Evolutionary conservation across 495 filamentous ascomycete genomes (phyloP), one percentile per base, ranked within the genome.

Genomic region (Hyaloscypha variabilis): DNA sequence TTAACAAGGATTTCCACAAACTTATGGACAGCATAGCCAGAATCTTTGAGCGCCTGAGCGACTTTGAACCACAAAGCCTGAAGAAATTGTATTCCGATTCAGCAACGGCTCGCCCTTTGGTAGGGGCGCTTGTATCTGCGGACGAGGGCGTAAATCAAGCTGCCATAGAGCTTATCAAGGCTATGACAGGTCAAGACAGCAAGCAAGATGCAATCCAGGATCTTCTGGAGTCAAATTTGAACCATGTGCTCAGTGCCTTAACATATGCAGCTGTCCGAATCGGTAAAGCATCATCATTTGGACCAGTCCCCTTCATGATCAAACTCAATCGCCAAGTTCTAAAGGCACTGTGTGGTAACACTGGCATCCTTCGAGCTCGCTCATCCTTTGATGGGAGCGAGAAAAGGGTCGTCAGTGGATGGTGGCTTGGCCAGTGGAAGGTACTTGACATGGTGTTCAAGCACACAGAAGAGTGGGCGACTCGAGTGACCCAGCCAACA

Each of bases 361-460:
- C 87, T 61, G 96, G 95, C 61, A 82, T 96, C 58, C 83, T 99
- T 30, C 83, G 93, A 59, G 87, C 85, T 49, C 85, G 83, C 42
- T 81, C 82, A 46, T 73, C 85, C 13, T 77, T 86, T 31, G 82
- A 84, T 25, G 72, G 80, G n/a, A 78, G 78, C 52, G 90, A 94
- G 69, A 79, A 83, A 25, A 81, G 85, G 49, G 82, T 85, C 8
- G 76, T 95, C 28, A 82, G 88, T 69, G 81, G 77, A 21, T 92
- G 96, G 76, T 99, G 96, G 96, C 83, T 87, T 65, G 82, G 83
- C 56, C 82, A 91, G 66, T 99, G 95, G 95, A 83, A 85, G 50
- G 84, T 84, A 30, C 76, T 97, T 55, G 87, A 86, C 3, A 86
- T 89, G 17, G 91, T 96, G n/a, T 97, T 97, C 72, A 79, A 85